Conservation (phyloP, 352 stramenopile species). For the Globisporangium heterothallicum region DNA sequence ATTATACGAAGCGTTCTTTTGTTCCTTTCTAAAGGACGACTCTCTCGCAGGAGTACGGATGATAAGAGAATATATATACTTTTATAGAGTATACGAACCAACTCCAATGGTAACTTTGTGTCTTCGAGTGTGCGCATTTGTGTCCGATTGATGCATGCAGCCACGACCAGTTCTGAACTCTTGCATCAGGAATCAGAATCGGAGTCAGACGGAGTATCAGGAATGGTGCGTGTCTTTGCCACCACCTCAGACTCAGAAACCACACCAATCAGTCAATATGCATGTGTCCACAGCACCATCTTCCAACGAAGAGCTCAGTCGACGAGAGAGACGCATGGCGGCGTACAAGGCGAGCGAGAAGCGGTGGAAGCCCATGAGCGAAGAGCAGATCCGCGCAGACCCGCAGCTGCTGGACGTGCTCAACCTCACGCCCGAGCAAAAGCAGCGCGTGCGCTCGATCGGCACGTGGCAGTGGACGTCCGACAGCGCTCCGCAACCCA, state of each 20-base stretch:
- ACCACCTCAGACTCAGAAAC: constrained; percentile 4
- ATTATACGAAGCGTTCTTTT: constrained; percentile 13
- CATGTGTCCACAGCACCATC: neutral
- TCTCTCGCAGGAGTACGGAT: neutral
- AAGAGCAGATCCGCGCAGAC: constrained; percentile 23
- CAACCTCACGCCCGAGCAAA: constrained; percentile 23
- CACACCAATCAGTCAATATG: neutral
- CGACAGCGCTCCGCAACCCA: constrained; percentile 21
- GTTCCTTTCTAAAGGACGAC: neutral
- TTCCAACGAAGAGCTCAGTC: neutral
- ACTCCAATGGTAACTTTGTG: no score
- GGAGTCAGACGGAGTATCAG: neutral
- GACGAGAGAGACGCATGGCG: constrained; percentile 8
- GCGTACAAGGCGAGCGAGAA: constrained; percentile 75
- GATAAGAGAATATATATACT: constrained; percentile 11
- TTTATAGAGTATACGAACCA: constrained; percentile 7
- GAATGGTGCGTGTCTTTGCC: neutral
- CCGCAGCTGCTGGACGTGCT: constrained; percentile 36
- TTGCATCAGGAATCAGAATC: neutral
- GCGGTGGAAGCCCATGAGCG: constrained; percentile 50
- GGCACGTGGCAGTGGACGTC: constrained; percentile 32
- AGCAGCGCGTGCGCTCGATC: constrained; percentile 23
- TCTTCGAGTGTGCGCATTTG: no score
- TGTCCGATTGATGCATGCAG: neutral
- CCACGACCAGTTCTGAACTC: neutral